Conservation (phyloP, 768 basidiomycete genomes). For the Mycena haematopus region DNA sequence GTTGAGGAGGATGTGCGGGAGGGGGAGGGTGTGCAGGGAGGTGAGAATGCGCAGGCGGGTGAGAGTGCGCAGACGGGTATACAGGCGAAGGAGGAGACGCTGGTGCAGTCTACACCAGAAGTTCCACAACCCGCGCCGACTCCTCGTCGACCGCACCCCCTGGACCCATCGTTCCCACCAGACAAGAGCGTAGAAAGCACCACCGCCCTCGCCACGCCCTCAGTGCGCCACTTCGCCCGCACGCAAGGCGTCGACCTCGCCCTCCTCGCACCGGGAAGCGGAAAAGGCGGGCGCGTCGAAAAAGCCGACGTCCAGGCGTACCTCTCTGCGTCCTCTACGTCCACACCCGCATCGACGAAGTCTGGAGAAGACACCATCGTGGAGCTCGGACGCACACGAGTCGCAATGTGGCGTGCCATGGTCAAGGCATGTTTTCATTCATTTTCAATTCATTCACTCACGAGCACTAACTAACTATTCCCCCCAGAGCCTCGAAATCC, state of each 20-base stretch:
- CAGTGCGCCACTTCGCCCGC: conserved; percentile 79
- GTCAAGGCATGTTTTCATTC: conserved; percentile 57
- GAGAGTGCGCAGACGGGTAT: too few relatives aligned
- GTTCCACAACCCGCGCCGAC: conserved; percentile 13
- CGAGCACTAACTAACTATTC: too few relatives aligned
- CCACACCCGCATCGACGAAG: not conserved
- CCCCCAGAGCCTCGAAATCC: conserved; percentile 87
- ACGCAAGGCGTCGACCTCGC: conserved; percentile 67
- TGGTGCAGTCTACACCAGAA: not conserved
- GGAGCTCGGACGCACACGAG: conserved; percentile 65
- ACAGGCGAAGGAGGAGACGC: conserved; percentile 1
- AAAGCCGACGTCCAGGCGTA: conserved; percentile 75
- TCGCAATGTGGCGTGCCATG: conserved; percentile 89
- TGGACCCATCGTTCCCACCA: conserved; percentile 48
- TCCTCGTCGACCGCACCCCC: too few relatives aligned
- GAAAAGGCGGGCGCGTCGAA: conserved; percentile 77
- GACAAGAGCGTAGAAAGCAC: conserved; percentile 25
- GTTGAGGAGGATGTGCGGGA: conserved; percentile 63
- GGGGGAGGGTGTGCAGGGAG: conserved; percentile 29
- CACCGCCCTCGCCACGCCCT: conserved; percentile 72
- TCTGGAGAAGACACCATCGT: conserved; percentile 59
- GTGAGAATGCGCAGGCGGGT: conserved; percentile 13
- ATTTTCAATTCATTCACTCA: too few relatives aligned
- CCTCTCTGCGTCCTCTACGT: conserved; percentile 41
- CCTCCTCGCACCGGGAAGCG: conserved; percentile 67